A percentile compares a stretch with the other conserved stretches of the same genome.
These are phyloP conservation scores for Apiotrichum akiyoshidainum DNA, from an alignment of 1,284 basidiomycete species.

Conservation along the genomic window DNA sequence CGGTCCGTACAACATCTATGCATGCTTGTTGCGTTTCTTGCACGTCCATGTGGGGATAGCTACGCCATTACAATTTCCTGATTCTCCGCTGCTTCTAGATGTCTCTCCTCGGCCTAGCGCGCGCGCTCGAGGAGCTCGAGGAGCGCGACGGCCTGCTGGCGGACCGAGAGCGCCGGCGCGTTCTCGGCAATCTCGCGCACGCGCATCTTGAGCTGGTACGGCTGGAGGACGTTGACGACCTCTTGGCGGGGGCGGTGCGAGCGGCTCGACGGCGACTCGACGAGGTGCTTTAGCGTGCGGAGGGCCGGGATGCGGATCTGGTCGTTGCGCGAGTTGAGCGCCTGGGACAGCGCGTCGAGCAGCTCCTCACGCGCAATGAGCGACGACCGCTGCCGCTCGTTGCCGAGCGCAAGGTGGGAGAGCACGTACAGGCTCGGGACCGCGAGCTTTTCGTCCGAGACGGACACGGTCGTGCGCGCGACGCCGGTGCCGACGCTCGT, in stretches of 20 bases:
- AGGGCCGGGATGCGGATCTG: conserved; percentile 40
- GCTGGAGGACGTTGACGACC: conserved; percentile 41
- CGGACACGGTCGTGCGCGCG: neutral
- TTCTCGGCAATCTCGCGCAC: conserved; percentile 33
- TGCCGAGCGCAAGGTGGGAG: conserved; percentile 44
- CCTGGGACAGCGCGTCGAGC: conserved; percentile 33
- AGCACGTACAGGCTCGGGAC: conserved; percentile 39
- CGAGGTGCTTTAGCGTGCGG: conserved; percentile 38
- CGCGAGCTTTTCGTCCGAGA: conserved; percentile 11
- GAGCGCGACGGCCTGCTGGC: conserved; percentile 25
- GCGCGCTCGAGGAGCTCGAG: conserved; percentile 35
- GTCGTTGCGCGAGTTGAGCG: conserved; percentile 22
- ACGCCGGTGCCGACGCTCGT: neutral
- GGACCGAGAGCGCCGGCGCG: conserved; percentile 28
- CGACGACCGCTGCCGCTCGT: conserved; percentile 32
- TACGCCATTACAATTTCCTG: too few species aligned
- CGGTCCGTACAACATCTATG: too few species aligned
- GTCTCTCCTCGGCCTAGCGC: neutral
- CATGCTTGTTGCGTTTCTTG: too few species aligned
- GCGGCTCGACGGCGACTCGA: conserved; percentile 37
- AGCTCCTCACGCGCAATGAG: conserved; percentile 34
- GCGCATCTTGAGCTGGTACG: conserved; percentile 37
- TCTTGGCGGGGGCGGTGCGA: conserved; percentile 33
- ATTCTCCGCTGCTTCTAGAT: too few species aligned
- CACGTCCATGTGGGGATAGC: too few species aligned